These are phyloP conservation scores for Chaetomidium leptoderma DNA, from an alignment of 495 filamentous ascomycete genomes.

Conservation along the genomic window DNA sequence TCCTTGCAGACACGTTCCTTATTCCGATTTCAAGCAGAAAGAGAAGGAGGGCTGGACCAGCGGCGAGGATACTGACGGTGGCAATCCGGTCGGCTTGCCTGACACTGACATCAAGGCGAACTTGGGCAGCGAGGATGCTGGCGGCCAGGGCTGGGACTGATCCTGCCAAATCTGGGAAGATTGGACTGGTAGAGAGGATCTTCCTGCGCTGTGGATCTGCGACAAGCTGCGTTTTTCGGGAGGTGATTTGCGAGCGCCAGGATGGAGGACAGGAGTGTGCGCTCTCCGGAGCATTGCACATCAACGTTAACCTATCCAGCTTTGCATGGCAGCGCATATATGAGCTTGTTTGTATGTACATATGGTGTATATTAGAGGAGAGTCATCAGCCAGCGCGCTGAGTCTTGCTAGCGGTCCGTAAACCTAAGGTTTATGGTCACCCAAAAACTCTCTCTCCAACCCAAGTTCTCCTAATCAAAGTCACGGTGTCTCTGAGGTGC, in stretches of 20 bases:
- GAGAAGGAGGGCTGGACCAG: slow-evolving; percentile 32
- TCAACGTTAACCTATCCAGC: not conserved
- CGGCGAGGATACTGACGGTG: slow-evolving; percentile 33
- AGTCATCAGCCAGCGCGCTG: not conserved
- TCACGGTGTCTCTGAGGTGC: too few relatives aligned
- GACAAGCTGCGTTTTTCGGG: not conserved
- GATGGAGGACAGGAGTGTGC: not conserved
- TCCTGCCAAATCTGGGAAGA: not conserved
- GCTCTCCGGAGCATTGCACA: not conserved
- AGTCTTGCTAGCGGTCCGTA: not conserved
- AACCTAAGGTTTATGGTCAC: not conserved
- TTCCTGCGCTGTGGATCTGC: not conserved
- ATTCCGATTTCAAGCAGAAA: slow-evolving; percentile 21
- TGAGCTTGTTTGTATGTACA: not conserved
- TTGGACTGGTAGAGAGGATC: not conserved
- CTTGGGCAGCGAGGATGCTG: not conserved
- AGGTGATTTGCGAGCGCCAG: not conserved
- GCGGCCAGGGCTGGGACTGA: not conserved
- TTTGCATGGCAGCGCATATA: not conserved
- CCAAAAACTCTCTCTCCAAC: not conserved
- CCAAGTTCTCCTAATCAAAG: not conserved
- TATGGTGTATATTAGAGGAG: slow-evolving; percentile 16
- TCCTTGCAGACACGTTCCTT: slow-evolving; percentile 14
- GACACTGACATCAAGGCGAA: not conserved
- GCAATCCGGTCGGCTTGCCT: slow-evolving; percentile 9